Conservation (phyloP, 352 stramenopile species). For the Halophytophthora polymorphica region DNA sequence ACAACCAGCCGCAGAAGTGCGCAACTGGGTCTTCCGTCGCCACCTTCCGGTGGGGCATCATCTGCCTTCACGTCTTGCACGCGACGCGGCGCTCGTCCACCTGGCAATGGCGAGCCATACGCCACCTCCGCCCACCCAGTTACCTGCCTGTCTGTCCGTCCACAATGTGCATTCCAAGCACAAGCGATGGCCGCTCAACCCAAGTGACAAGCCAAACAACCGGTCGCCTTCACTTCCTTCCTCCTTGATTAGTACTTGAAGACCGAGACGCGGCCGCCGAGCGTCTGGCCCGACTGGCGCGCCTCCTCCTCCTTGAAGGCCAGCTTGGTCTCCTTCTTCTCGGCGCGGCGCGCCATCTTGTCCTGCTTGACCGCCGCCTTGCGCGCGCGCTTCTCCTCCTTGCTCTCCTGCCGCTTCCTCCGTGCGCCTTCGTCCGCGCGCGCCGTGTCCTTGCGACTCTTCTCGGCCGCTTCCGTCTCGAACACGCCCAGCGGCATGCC, state of each 20-base stretch:
- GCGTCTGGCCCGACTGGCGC: slow-evolving; percentile 59
- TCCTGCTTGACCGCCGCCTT: slow-evolving; percentile 93
- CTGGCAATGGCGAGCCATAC: too few species aligned
- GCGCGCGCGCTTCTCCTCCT: slow-evolving; percentile 90
- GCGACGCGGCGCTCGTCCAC: too few species aligned
- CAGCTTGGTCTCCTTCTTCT: slow-evolving; percentile 95
- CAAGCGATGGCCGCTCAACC: too few species aligned
- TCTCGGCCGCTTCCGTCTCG: slow-evolving; percentile 26
- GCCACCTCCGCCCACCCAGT: too few species aligned
- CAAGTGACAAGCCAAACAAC: too few species aligned
- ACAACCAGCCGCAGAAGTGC: too few species aligned
- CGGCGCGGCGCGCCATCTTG: slow-evolving; percentile 84
- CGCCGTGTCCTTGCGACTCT: slow-evolving; percentile 18
- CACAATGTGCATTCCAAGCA: too few species aligned
- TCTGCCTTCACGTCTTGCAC: too few species aligned
- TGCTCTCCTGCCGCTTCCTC: slow-evolving; percentile 83
- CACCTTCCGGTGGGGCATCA: too few species aligned
- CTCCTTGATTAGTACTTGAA: slow-evolving; percentile 62
- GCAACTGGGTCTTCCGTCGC: too few species aligned
- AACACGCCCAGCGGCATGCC: slow-evolving; percentile 93
- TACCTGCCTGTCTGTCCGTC: too few species aligned
- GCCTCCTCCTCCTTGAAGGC: slow-evolving; percentile 93
- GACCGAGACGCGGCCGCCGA: slow-evolving; percentile 60
- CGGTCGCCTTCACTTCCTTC: too few species aligned
- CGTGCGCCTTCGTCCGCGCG: slow-evolving; percentile 23